These are phyloP conservation scores for Entonaema liquescens DNA, from an alignment of 495 filamentous ascomycete genomes.

Conservation along the genomic window DNA sequence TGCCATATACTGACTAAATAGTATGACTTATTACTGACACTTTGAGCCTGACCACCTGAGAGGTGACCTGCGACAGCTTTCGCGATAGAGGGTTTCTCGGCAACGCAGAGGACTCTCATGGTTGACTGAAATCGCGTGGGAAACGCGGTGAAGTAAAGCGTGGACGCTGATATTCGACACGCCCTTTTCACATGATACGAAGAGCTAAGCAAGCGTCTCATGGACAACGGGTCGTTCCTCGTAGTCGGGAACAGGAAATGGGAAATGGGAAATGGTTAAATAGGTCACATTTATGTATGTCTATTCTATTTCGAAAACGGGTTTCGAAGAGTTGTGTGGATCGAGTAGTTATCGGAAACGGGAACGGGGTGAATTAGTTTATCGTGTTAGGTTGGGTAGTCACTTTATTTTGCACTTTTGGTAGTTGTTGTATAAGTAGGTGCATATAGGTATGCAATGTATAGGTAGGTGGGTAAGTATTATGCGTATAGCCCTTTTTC, in stretches of 20 bases:
- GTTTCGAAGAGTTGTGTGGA: neutral
- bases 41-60: conserved; percentile 74
- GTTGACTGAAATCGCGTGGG: conserved; percentile 40
- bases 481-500: no score
- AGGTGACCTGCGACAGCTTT: conserved; percentile 92
- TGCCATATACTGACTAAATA: neutral
- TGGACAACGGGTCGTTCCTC: conserved; percentile 11
- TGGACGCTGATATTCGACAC: conserved; percentile 11
- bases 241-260: conserved; percentile 1
- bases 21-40: conserved; percentile 61
- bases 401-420: no score
- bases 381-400: no score
- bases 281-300: conserved; percentile 14
- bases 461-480: no score
- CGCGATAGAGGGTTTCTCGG: conserved; percentile 96
- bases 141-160: neutral
- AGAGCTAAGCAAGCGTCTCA: conserved; percentile 17
- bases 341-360: neutral
- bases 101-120: conserved; percentile 83
- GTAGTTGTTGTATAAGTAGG: no score
- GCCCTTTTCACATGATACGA: conserved; percentile 17
- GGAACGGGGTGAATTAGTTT: neutral
- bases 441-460: no score
- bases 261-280: conserved; percentile 1
- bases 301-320: conserved; percentile 9